Base-by-base conservation (phyloP, 2,329 filamentous ascomycete species). In the Raffaelea arxii region DNA sequence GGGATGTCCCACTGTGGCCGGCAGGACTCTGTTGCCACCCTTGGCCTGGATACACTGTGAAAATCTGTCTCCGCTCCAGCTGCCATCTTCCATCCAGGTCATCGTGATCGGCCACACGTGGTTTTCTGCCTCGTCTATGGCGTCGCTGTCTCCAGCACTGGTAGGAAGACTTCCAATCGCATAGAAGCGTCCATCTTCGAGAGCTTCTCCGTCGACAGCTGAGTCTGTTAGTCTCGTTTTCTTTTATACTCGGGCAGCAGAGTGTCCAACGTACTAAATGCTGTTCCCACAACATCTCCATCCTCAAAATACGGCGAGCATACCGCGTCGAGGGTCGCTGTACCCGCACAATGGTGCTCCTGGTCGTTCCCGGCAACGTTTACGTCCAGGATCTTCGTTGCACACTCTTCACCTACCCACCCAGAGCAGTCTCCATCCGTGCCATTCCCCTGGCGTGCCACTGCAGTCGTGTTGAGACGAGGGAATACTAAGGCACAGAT, bases 121-220 rank as follows among this genome's bases (percentile, higher is more conserved):
- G 37, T 39, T 22, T 39, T 39, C n/a, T 4, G 37, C 37, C 18
- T 39, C 37, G 5, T n/a, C 14, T 7, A 39, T 39, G 37, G 37
- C 37, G n/a, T 11, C 23, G n/a, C 6, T 6, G 37, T 39, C 23
- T 19, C 14, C 37, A 5, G 37, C n/a, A 19, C 4, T 21, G 18
- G 37, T 39, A 21, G 37, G 37, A 11, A 19, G 11, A 14, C 37
- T 39, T 4, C 37, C 37, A 22, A 4, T 12, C 18, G 37, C 37
- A 22, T 39, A 39, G 37, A 39, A 21, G 37, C 37, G 37, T n/a
- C 37, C 37, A 22, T 39, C 37, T 21, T 39, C 37, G 37, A 39
- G 19, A 21, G 37, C 37, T n/a, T 19, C 37, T 21, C 18, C 37
- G 37, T 39, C 37, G 37, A 39, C 23, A 11, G 12, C 37, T 39